Evolutionary conservation across 2,329 filamentous ascomycete genomes (phyloP).

Genomic region (Didymella exigua): DNA sequence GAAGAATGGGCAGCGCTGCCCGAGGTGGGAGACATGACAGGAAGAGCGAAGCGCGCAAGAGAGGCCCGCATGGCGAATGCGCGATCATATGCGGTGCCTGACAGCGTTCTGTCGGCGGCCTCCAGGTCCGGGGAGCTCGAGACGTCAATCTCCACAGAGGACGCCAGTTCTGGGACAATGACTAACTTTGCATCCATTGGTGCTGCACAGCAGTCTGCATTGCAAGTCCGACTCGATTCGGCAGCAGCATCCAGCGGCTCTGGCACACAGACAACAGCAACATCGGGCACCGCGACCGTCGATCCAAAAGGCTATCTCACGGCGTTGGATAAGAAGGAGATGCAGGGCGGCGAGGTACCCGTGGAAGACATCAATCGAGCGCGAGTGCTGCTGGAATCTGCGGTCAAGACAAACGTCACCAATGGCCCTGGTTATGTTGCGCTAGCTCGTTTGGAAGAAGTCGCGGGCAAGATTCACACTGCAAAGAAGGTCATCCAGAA

Average conservation of each 20-base stretch:
- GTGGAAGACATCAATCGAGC: conserved; percentile 96
- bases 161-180: conserved; percentile 81
- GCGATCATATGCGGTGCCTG: conserved; percentile 92
- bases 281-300: conserved; percentile 81
- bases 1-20: conserved; percentile 97
- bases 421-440: conserved; percentile 97
- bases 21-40: conserved; percentile 94
- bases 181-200: conserved; percentile 98
- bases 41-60: conserved; percentile 85
- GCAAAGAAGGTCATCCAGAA: conserved; percentile 86
- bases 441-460: conserved; percentile 86
- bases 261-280: conserved; percentile 65
- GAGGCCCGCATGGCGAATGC: conserved; percentile 71
- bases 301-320: conserved; percentile 97
- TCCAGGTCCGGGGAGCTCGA: conserved; percentile 80
- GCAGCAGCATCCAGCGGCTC: conserved; percentile 70
- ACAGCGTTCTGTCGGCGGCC: conserved; percentile 90
- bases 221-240: conserved; percentile 91
- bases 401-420: conserved; percentile 94
- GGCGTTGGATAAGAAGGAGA: conserved; percentile 80
- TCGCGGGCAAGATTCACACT: conserved; percentile 88
- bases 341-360: conserved; percentile 73
- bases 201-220: conserved; percentile 91
- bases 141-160: conserved; percentile 73
- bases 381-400: conserved; percentile 88